Evolutionary conservation across 2,329 filamentous ascomycete genomes (phyloP), one percentile per base, ranked within the genome.

Genomic region (Colletotrichum chrysophilum): DNA sequence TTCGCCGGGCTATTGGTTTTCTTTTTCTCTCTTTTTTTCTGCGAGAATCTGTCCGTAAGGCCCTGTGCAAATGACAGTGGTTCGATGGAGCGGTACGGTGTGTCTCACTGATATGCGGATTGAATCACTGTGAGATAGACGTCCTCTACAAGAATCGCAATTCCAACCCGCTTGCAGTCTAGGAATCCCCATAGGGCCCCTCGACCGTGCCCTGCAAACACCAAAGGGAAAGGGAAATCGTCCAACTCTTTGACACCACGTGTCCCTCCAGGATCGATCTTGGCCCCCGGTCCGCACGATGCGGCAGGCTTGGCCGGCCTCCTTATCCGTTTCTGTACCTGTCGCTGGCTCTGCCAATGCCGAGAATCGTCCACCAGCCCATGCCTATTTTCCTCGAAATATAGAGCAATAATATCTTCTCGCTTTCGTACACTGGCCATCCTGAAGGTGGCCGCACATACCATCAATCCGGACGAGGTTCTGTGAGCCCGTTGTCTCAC

Each of bases 211-310:
- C 52, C 55, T 38, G 72, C 68, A 38, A 66, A 26, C 52, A 66
- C 18, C 34, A 48, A 60, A 16, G 24, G 8, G 26, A 65, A 61
- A 61, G 24, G 32, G 55, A 61, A 43, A 56, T 56, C 34, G 66
- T 71, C 72, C n/a, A 66, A 10, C 38, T 43, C 36, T 18, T 67
- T 62, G 24, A 66, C 38, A 62, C 68, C 72, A 72, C 69, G 72
- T 75, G 69, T 72, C 69, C 61, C 72, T 55, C 62, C 72, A 28
- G 69, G 38, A 56, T 67, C 69, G 69, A 66, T 71, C 38, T 61
- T 32, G 38, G 64, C 62, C 68, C 38, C 30, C 32, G 32, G 58
- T 62, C 62, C 69, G 55, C 68, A 36, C 69, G 62, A 52, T 52
- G 43, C 71, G 32, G 66, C 52, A 66, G 61, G 5, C 61, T 43